phyloP scores from a whole-genome alignment of 1,284 basidiomycete genomes.

The Apiotrichum montevideense region DNA sequence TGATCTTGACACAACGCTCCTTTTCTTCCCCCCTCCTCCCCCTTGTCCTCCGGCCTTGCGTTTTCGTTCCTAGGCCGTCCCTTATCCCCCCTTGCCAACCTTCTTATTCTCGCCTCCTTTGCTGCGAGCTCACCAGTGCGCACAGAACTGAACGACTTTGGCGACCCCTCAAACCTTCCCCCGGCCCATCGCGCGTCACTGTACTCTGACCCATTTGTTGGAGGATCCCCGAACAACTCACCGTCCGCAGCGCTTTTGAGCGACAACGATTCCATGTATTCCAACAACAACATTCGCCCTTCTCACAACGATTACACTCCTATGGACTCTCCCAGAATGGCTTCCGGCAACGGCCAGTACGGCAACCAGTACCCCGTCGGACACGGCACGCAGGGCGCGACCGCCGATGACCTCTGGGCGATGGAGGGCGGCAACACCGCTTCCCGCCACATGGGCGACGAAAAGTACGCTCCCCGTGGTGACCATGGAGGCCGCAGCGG shows the following conservation, averaged over 20 bases:
- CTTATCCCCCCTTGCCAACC: neutral
- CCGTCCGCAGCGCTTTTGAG: neutral
- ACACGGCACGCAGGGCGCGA: neutral
- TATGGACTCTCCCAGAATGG: constrained; percentile 3
- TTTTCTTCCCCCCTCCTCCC: neutral
- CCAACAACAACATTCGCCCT: neutral
- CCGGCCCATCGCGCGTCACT: constrained; percentile 6
- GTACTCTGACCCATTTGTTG: constrained; percentile 14
- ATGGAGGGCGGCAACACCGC: constrained; percentile 13
- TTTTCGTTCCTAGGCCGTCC: neutral
- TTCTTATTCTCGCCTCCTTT: neutral
- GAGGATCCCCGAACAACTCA: neutral
- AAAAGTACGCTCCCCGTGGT: neutral
- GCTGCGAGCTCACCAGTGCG: too few species aligned
- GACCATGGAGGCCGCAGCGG: neutral
- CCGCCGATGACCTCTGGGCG: constrained; percentile 15
- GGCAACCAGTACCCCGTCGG: constrained; percentile 1
- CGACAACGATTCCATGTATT: constrained; percentile 8
- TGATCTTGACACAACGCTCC: too few species aligned
- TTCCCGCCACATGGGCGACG: neutral
- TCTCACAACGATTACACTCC: constrained; percentile 1
- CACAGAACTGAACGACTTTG: constrained; percentile 6
- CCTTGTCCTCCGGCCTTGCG: neutral
- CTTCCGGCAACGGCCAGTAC: neutral
- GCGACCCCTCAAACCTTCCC: neutral